A percentile compares a stretch with the other conserved stretches of the same genome.
phyloP scores from a whole-genome alignment of 1,284 basidiomycete species.

The Singerocomus inundabilis region DNA sequence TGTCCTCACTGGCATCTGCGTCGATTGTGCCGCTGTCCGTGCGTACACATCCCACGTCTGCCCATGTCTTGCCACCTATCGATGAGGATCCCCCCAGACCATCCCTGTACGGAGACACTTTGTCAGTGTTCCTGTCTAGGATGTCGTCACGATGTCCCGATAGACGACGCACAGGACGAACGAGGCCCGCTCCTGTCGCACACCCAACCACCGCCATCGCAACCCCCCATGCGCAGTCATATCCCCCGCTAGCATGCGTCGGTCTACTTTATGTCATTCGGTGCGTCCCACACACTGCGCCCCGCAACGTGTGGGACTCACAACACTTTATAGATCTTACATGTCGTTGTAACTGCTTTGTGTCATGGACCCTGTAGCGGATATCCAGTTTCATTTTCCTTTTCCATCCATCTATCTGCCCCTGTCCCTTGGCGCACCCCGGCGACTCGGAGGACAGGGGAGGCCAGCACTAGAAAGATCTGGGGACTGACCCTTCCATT shows the following conservation, averaged over 20 bases:
- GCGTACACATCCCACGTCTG: too few relatives aligned
- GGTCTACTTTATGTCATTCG: background rate
- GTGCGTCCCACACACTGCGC: background rate
- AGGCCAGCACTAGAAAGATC: too few relatives aligned
- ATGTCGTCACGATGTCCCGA: background rate
- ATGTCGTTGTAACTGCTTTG: background rate
- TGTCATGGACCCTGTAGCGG: background rate
- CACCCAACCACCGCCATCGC: slow-evolving; percentile 22
- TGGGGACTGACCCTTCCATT: background rate
- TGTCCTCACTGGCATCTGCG: slow-evolving; percentile 25
- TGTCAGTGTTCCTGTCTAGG: slow-evolving; percentile 24
- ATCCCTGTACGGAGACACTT: slow-evolving; percentile 25
- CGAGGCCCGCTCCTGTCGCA: slow-evolving; percentile 23
- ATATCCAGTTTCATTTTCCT: background rate
- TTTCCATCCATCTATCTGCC: background rate
- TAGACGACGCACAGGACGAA: slow-evolving; percentile 16
- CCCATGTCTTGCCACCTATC: background rate
- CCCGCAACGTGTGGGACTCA: background rate
- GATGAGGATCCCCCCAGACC: slow-evolving; percentile 11
- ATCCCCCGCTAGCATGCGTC: background rate
- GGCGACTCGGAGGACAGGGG: too few relatives aligned
- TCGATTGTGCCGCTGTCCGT: slow-evolving; percentile 25
- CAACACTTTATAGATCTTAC: background rate
- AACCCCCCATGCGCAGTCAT: slow-evolving; percentile 25
- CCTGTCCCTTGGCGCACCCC: background rate